phyloP scores from a whole-genome alignment of 257 asterid species.

The Paulownia fortunei region DNA sequence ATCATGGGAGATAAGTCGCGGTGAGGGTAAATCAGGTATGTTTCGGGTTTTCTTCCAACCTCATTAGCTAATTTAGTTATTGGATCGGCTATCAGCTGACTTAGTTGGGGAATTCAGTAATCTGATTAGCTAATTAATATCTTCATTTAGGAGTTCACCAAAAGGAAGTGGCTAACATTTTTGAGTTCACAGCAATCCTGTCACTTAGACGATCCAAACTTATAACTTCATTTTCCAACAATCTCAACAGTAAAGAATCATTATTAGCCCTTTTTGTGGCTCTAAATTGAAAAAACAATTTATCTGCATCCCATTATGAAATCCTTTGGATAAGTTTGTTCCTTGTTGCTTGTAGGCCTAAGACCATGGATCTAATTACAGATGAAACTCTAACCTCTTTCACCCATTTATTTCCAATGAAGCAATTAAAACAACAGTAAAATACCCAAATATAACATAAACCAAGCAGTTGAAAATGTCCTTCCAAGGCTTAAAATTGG shows the following conservation, averaged over 20 bases:
- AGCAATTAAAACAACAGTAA: neutral
- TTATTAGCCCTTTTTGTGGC: neutral
- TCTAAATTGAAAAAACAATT: neutral
- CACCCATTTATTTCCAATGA: constrained; percentile 14
- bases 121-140: too few species aligned
- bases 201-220: too few species aligned
- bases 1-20: neutral
- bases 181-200: too few species aligned
- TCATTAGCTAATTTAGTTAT: too few species aligned
- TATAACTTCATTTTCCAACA: neutral
- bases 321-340: neutral
- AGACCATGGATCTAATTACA: neutral
- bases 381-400: constrained; percentile 1
- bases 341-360: neutral
- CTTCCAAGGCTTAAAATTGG: neutral
- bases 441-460: neutral
- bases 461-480: neutral
- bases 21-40: too few species aligned
- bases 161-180: too few species aligned
- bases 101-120: too few species aligned
- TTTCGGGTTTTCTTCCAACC: too few species aligned
- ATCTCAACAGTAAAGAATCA: neutral
- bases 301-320: neutral
- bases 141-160: too few species aligned
- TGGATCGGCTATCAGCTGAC: too few species aligned